Percentiles rank a stretch among this genome's conserved stretches.
Conservation (phyloP, 805 yeast species). For the Limtongia smithiae region DNA sequence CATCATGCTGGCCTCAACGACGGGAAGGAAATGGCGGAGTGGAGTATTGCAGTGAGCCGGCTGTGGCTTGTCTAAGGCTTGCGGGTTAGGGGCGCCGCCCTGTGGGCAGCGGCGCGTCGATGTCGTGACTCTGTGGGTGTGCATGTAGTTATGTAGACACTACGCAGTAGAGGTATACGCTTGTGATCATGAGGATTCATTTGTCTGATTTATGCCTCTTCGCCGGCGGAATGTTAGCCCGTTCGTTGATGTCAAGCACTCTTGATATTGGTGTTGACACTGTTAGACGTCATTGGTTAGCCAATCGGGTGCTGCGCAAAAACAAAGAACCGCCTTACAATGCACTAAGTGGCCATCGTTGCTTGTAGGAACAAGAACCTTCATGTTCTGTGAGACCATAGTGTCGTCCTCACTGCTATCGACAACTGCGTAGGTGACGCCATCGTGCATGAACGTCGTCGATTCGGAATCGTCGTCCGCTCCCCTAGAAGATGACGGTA, state of each 20-base stretch:
- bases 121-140: too few species aligned
- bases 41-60: too few species aligned
- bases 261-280: constrained; percentile 6
- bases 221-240: constrained; percentile 19
- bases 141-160: too few species aligned
- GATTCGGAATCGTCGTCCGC: too few species aligned
- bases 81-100: too few species aligned
- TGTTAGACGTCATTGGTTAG: neutral
- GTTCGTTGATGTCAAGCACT: constrained; percentile 22
- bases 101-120: too few species aligned
- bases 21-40: too few species aligned
- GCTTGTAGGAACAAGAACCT: constrained; percentile 10
- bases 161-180: too few species aligned
- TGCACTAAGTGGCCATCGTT: constrained; percentile 3
- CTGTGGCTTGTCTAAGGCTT: too few species aligned
- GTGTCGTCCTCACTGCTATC: constrained; percentile 16
- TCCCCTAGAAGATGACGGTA: neutral
- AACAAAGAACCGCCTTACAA: neutral
- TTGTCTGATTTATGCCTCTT: constrained; percentile 1
- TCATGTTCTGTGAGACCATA: constrained; percentile 6
- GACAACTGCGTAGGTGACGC: constrained; percentile 7
- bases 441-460: constrained; percentile 6
- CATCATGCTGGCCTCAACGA: too few species aligned
- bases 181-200: neutral
- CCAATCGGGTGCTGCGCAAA: neutral